A percentile compares a stretch with the other conserved stretches of the same genome.
Conservation (phyloP, 2,329 filamentous ascomycete genomes). For the Byssoonygena ceratinophila region DNA sequence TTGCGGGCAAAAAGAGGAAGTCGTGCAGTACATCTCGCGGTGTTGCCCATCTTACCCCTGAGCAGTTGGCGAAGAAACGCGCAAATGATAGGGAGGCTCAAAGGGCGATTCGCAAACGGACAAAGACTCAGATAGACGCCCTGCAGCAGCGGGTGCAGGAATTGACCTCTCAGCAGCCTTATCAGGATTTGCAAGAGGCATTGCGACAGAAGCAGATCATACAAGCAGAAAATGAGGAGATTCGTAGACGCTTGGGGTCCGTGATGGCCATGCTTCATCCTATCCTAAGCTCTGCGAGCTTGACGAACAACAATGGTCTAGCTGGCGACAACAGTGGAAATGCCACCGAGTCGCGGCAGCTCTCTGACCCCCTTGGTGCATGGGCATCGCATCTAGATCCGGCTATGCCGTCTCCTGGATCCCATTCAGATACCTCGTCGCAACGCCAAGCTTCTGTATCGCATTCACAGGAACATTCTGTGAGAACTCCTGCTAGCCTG, state of each 20-base stretch:
- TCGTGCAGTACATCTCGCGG: constrained; percentile 47
- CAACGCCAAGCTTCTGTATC: constrained; percentile 7
- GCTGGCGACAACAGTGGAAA: not conserved
- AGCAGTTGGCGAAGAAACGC: constrained; percentile 79
- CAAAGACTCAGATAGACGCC: constrained; percentile 65
- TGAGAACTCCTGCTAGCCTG: constrained; percentile 13
- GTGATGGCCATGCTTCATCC: constrained; percentile 49
- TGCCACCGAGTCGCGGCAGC: not conserved
- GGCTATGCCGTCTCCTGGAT: constrained; percentile 10
- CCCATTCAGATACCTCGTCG: constrained; percentile 12
- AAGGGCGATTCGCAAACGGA: constrained; percentile 71
- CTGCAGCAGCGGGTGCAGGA: constrained; percentile 64
- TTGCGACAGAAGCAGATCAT: constrained; percentile 65
- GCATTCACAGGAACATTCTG: constrained; percentile 1
- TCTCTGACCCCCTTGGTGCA: not conserved
- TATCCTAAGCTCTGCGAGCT: constrained; percentile 18
- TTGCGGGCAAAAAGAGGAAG: constrained; percentile 13
- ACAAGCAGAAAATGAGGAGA: constrained; percentile 68
- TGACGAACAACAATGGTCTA: not conserved
- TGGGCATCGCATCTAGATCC: constrained; percentile 7
- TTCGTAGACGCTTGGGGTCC: constrained; percentile 56
- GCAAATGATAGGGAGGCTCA: constrained; percentile 86
- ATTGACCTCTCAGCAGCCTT: constrained; percentile 68
- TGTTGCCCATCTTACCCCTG: constrained; percentile 76
- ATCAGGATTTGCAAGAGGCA: constrained; percentile 68